Evolutionary conservation across 2,329 filamentous ascomycete species (phyloP).

Genomic region (Colletotrichum magnum): DNA sequence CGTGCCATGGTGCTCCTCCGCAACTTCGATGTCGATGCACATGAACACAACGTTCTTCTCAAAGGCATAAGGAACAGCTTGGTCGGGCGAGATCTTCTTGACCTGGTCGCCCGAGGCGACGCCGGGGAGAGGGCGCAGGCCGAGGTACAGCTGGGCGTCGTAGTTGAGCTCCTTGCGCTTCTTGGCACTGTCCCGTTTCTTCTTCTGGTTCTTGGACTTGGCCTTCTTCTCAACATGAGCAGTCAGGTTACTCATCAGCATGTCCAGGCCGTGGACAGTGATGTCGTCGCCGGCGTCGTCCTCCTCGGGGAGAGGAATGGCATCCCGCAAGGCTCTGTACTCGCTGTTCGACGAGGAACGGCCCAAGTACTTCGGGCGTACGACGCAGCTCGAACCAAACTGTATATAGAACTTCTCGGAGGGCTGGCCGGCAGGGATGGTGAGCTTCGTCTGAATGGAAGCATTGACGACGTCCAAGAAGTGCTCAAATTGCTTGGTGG

Average conservation of each 20-base stretch:
- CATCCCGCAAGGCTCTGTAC: constrained; percentile 17
- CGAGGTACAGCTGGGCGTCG: constrained; percentile 38
- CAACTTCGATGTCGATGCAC: constrained; percentile 86
- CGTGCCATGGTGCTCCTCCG: constrained; percentile 74
- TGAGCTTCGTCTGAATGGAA: constrained; percentile 66
- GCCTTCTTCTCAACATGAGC: constrained; percentile 45
- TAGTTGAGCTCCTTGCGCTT: constrained; percentile 28
- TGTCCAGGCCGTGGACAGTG: constrained; percentile 19
- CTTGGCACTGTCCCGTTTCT: constrained; percentile 28
- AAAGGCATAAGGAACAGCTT: constrained; percentile 13
- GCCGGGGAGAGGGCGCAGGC: constrained; percentile 30
- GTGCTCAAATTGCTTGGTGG: constrained; percentile 73
- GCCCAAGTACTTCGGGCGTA: constrained; percentile 78
- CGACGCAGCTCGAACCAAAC: constrained; percentile 73
- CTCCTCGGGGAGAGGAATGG: constrained; percentile 21
- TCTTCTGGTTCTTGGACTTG: constrained; percentile 36
- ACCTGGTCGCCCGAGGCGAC: constrained; percentile 3
- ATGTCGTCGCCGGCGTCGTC: constrained; percentile 21
- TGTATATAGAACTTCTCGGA: constrained; percentile 70
- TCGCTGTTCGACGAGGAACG: constrained; percentile 54
- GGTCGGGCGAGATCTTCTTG: constrained; percentile 19
- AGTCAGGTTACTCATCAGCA: constrained; percentile 25
- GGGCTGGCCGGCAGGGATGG: constrained; percentile 68
- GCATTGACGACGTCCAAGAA: constrained; percentile 77
- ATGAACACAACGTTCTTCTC: constrained; percentile 70